phyloP scores from a whole-genome alignment of 495 filamentous ascomycete species.

The Aspergillus conjunctus region DNA sequence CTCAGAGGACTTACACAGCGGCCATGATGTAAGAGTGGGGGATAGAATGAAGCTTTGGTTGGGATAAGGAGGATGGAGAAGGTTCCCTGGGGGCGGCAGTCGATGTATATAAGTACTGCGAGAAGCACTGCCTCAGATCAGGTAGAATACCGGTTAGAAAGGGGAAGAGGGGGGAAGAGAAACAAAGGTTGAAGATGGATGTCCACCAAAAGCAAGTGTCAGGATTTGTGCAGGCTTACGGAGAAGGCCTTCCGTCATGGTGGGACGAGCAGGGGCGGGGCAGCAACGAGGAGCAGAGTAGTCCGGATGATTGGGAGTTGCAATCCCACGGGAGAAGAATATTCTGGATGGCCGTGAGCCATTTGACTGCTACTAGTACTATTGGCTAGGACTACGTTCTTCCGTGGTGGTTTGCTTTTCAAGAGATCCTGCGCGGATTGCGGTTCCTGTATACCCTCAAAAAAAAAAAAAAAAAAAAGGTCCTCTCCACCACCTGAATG shows the following conservation, averaged over 20 bases:
- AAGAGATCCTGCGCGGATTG: neutral
- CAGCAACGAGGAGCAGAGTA: constrained; percentile 45
- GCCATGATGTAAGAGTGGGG: constrained; percentile 43
- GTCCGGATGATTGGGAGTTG: constrained; percentile 35
- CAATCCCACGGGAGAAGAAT: constrained; percentile 28
- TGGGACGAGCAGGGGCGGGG: constrained; percentile 37
- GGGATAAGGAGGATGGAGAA: constrained; percentile 13
- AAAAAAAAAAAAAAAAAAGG: neutral
- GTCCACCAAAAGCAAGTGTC: constrained; percentile 17
- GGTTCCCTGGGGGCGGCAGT: constrained; percentile 6
- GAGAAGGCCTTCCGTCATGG: constrained; percentile 52
- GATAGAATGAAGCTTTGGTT: constrained; percentile 11
- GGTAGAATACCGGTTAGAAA: constrained; percentile 10
- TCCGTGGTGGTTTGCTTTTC: neutral
- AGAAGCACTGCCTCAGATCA: constrained; percentile 13
- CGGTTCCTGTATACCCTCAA: neutral
- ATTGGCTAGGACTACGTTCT: neutral
- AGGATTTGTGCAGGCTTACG: constrained; percentile 34
- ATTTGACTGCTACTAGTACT: neutral
- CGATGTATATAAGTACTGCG: constrained; percentile 21
- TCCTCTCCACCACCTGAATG: neutral
- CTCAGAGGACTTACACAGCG: constrained; percentile 57
- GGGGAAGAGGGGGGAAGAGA: constrained; percentile 24
- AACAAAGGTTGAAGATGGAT: constrained; percentile 27
- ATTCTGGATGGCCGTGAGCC: neutral